phyloP scores from a whole-genome alignment of 2,329 filamentous ascomycete species.

The Fusarium marasasianum region DNA sequence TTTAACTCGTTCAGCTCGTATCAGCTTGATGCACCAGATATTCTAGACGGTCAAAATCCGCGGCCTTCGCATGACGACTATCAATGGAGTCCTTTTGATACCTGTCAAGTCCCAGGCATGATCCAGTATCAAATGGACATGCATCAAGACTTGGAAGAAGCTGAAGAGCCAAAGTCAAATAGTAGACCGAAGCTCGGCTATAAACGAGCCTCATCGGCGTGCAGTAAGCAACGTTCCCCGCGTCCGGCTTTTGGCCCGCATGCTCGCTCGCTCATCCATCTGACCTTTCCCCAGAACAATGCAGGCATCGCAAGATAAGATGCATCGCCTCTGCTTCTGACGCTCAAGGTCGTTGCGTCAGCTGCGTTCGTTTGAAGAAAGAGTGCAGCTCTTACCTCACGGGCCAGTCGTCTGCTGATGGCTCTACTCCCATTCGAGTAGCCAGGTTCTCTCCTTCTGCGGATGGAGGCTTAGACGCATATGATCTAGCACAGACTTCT shows the following conservation, averaged over 20 bases:
- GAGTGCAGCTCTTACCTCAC: neutral
- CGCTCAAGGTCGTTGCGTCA: neutral
- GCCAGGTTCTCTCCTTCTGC: neutral
- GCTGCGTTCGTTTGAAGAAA: neutral
- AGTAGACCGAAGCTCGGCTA: neutral
- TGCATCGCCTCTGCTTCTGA: neutral
- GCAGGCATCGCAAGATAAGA: neutral
- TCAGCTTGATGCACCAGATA: neutral
- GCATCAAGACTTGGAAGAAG: neutral
- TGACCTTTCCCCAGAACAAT: neutral
- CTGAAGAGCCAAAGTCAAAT: neutral
- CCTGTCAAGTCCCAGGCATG: neutral
- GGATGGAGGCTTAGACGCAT: neutral
- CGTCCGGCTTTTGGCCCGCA: neutral
- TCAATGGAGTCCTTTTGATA: neutral
- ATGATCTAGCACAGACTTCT: neutral
- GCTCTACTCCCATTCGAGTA: neutral
- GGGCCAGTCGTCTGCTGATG: neutral
- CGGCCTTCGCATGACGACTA: neutral
- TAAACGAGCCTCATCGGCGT: neutral
- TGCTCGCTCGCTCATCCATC: neutral
- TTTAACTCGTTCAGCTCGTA: neutral
- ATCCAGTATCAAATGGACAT: neutral
- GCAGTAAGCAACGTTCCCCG: neutral
- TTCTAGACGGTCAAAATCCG: accelerated